Percentiles rank a stretch among this genome's conserved stretches.
These are phyloP conservation scores for Cudoniella acicularis DNA, from an alignment of 495 filamentous ascomycete species.

Conservation along the genomic window DNA sequence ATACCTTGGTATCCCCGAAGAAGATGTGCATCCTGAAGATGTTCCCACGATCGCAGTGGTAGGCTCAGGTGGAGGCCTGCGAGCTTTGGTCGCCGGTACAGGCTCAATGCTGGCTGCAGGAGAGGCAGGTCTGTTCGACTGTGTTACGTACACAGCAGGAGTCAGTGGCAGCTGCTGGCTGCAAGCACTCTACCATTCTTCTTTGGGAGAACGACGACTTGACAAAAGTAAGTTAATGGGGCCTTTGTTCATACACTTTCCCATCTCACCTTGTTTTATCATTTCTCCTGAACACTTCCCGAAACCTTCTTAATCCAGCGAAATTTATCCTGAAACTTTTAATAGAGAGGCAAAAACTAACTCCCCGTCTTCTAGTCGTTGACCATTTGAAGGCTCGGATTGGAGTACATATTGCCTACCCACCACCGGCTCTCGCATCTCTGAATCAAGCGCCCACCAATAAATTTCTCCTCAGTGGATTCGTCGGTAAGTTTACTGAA, in stretches of 20 bases:
- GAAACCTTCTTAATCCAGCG: too few species aligned
- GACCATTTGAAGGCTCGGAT: conserved; percentile 83
- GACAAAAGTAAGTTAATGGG: too few species aligned
- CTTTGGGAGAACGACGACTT: conserved; percentile 61
- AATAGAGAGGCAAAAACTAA: too few species aligned
- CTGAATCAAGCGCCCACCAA: conserved; percentile 82
- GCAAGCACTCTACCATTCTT: conserved; percentile 85
- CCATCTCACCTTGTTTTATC: too few species aligned
- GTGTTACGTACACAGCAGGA: conserved; percentile 88
- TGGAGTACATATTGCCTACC: conserved; percentile 86
- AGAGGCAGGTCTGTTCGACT: conserved; percentile 87
- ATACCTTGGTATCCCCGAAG: conserved; percentile 72
- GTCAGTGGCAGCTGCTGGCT: conserved; percentile 96
- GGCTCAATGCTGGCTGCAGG: conserved; percentile 77
- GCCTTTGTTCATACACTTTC: too few species aligned
- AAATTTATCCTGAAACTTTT: too few species aligned
- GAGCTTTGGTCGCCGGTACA: conserved; percentile 84
- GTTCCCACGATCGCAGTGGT: conserved; percentile 90
- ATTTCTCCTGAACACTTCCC: too few species aligned
- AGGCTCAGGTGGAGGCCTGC: conserved; percentile 85
- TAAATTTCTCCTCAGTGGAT: conserved; percentile 81
- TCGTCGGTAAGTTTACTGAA: conserved; percentile 42
- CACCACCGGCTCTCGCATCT: conserved; percentile 72
- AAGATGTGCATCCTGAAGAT: conserved; percentile 87
- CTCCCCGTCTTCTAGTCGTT: too few species aligned